Conservation (phyloP, 805 yeast species). For the Schizosaccharomyces octosporus region DNA sequence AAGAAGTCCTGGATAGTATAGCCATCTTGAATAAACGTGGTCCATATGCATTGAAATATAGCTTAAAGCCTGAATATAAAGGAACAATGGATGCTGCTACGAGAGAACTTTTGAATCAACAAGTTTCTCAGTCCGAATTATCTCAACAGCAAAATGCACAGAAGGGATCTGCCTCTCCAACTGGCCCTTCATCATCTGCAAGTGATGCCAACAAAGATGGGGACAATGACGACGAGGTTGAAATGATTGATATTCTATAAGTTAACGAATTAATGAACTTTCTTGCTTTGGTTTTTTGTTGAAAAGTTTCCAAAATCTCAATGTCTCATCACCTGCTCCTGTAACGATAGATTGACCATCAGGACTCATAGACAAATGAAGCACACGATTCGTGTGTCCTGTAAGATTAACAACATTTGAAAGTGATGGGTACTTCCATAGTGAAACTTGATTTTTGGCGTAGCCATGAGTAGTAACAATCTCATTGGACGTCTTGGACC, state of each 20-base stretch:
- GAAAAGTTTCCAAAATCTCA: slow-evolving; percentile 85
- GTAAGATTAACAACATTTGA: slow-evolving; percentile 80
- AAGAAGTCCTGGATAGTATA: slow-evolving; percentile 72
- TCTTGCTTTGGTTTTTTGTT: background rate
- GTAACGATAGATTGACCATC: slow-evolving; percentile 94
- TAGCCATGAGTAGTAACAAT: slow-evolving; percentile 88
- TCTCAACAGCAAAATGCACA: background rate
- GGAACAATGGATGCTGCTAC: slow-evolving; percentile 9
- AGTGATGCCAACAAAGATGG: slow-evolving; percentile 3
- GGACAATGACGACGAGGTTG: slow-evolving; percentile 2
- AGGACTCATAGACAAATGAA: slow-evolving; percentile 72
- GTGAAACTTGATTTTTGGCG: slow-evolving; percentile 65
- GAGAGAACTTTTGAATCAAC: background rate
- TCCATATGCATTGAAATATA: slow-evolving; percentile 80
- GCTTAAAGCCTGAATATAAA: slow-evolving; percentile 73
- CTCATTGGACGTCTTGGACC: slow-evolving; percentile 85
- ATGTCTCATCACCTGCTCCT: slow-evolving; percentile 95
- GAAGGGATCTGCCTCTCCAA: background rate
- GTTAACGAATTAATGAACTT: slow-evolving; percentile 1
- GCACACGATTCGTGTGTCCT: slow-evolving; percentile 81
- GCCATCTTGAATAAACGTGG: slow-evolving; percentile 82
- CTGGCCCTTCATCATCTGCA: background rate
- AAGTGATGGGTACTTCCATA: slow-evolving; percentile 87
- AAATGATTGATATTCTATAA: slow-evolving; percentile 1
- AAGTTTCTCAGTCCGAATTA: background rate